A percentile compares a stretch with the other conserved stretches of the same genome.
Evolutionary conservation across 2,329 filamentous ascomycete species (phyloP).

Genomic region (Pseudomassariella vexata): DNA sequence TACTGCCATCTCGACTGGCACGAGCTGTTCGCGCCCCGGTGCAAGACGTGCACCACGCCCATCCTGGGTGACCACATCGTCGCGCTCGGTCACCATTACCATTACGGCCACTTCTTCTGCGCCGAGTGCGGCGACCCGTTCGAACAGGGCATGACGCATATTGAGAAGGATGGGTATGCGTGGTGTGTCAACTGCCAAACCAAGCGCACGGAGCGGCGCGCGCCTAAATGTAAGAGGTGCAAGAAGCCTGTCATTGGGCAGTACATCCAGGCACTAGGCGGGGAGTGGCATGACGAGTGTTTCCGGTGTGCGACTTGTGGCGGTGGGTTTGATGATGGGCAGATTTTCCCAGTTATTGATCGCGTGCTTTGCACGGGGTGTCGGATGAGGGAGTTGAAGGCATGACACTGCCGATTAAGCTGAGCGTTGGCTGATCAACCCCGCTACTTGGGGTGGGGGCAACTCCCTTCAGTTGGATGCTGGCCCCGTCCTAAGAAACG

Average conservation of each 20-base stretch:
- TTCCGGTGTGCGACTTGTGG: slow-evolving; percentile 70
- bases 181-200: slow-evolving; percentile 96
- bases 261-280: slow-evolving; percentile 82
- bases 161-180: slow-evolving; percentile 95
- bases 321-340: slow-evolving; percentile 57
- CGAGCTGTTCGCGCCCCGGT: slow-evolving; percentile 85
- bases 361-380: slow-evolving; percentile 58
- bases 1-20: slow-evolving; percentile 99
- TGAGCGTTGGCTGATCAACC: no score
- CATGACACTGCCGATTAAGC: no score
- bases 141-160: slow-evolving; percentile 60
- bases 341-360: slow-evolving; percentile 56
- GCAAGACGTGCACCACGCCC: slow-evolving; percentile 92
- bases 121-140: slow-evolving; percentile 98
- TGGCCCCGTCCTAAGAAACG: no score
- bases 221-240: slow-evolving; percentile 84
- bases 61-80: slow-evolving; percentile 94
- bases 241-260: slow-evolving; percentile 79
- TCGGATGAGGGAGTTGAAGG: slow-evolving; percentile 55
- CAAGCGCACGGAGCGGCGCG: slow-evolving; percentile 80
- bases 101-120: slow-evolving; percentile 97
- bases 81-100: slow-evolving; percentile 92
- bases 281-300: slow-evolving; percentile 90
- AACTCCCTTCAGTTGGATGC: no score
- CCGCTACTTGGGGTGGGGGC: no score